Percentiles rank a stretch among this genome's conserved stretches.
These are phyloP conservation scores for Sedum album DNA, from an alignment of 164 flowering plant species.

Conservation along the genomic window DNA sequence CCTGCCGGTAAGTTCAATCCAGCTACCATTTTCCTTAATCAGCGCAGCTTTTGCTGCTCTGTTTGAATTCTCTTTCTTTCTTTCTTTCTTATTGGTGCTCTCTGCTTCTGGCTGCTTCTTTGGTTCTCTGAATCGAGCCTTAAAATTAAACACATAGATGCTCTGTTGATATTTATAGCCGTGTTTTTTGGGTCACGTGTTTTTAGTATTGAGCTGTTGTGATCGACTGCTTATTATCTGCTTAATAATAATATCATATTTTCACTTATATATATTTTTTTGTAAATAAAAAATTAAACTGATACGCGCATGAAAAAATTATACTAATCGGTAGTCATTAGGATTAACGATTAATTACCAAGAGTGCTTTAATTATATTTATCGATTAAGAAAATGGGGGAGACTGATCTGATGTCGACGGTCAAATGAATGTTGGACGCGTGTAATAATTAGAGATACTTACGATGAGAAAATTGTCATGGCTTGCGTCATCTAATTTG, in stretches of 20 bases:
- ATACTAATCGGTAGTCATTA: too few species aligned
- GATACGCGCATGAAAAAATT: too few species aligned
- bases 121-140: conserved; percentile 4
- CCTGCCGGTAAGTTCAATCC: conserved; percentile 44
- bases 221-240: too few species aligned
- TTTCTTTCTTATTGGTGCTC: too few species aligned
- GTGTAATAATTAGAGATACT: background rate
- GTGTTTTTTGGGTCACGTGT: background rate
- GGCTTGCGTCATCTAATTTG: conserved; percentile 5
- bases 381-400: background rate
- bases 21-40: conserved; percentile 11
- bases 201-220: too few species aligned
- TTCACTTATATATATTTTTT: too few species aligned
- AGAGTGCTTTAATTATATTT: background rate
- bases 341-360: background rate
- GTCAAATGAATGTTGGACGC: background rate
- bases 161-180: background rate
- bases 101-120: background rate
- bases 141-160: background rate
- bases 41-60: background rate
- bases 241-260: too few species aligned
- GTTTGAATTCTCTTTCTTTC: background rate
- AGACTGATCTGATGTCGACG: background rate
- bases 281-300: too few species aligned
- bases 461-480: background rate